Percentiles rank a stretch among this genome's conserved stretches.
Evolutionary conservation across 2,329 filamentous ascomycete genomes (phyloP).

Genomic region (Pezizomycotina sp.): DNA sequence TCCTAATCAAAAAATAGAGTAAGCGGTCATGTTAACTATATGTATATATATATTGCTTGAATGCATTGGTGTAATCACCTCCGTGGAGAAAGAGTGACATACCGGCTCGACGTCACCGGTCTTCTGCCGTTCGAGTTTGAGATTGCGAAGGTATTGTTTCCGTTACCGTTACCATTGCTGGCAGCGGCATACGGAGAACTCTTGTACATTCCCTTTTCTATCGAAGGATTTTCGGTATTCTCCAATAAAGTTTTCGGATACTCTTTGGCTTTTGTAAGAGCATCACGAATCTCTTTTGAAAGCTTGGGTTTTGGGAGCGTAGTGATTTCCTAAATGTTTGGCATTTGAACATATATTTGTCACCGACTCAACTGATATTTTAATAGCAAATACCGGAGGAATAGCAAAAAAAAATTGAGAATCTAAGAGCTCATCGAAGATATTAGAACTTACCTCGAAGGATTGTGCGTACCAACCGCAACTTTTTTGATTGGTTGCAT

Average conservation of each 20-base stretch:
- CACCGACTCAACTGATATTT: slow-evolving; percentile 24
- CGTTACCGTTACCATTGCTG: slow-evolving; percentile 34
- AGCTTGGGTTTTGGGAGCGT: slow-evolving; percentile 63
- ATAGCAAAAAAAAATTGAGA: not conserved
- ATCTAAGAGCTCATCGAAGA: slow-evolving; percentile 10
- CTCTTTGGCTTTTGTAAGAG: slow-evolving; percentile 33
- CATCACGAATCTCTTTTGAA: slow-evolving; percentile 54
- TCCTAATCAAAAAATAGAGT: too few relatives aligned
- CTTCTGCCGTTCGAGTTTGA: slow-evolving; percentile 25
- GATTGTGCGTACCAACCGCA: slow-evolving; percentile 99
- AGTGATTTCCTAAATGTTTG: slow-evolving; percentile 61
- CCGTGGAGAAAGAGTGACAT: too few relatives aligned
- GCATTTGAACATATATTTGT: slow-evolving; percentile 3
- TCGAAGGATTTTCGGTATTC: slow-evolving; percentile 76
- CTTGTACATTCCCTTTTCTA: slow-evolving; percentile 65
- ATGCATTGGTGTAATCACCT: too few relatives aligned
- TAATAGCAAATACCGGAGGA: not conserved
- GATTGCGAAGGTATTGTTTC: slow-evolving; percentile 31
- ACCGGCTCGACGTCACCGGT: too few relatives aligned
- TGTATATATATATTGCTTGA: too few relatives aligned
- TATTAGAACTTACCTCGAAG: slow-evolving; percentile 58
- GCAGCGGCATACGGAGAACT: slow-evolving; percentile 37
- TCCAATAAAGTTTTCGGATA: slow-evolving; percentile 55
- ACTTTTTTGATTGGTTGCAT: slow-evolving; percentile 95
- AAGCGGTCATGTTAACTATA: too few relatives aligned